These are phyloP conservation scores for Delonix regia DNA, from an alignment of 306 rosid species.

Conservation along the genomic window DNA sequence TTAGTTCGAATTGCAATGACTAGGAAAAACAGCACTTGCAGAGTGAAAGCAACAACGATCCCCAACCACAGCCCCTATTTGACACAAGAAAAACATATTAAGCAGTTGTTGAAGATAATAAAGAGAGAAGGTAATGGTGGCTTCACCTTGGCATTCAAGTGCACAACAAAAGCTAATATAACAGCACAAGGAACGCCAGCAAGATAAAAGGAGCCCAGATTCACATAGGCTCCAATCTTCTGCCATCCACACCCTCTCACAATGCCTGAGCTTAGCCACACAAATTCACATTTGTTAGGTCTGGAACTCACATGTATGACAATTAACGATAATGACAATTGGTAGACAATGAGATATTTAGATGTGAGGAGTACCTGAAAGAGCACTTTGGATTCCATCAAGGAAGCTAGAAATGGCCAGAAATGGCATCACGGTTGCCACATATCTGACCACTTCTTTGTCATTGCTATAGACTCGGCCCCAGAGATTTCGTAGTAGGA, in stretches of 20 bases:
- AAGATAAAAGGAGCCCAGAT: constrained; percentile 56
- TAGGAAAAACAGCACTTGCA: constrained; percentile 53
- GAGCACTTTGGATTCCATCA: constrained; percentile 62
- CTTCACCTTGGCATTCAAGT: constrained; percentile 56
- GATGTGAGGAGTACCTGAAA: constrained; percentile 43
- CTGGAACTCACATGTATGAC: too few relatives aligned
- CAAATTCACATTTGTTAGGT: background rate
- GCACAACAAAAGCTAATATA: constrained; percentile 49
- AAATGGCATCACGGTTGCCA: constrained; percentile 57
- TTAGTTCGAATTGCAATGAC: constrained; percentile 47
- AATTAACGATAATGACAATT: too few relatives aligned
- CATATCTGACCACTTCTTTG: constrained; percentile 47
- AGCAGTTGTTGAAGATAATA: too few relatives aligned
- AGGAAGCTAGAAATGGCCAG: constrained; percentile 55
- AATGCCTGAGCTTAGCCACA: constrained; percentile 39
- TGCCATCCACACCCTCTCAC: constrained; percentile 77
- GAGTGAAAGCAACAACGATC: constrained; percentile 49
- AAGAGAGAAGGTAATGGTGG: background rate
- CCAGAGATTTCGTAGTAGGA: constrained; percentile 56
- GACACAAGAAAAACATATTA: background rate
- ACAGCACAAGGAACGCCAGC: constrained; percentile 56
- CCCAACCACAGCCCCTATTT: constrained; percentile 66
- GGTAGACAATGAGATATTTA: background rate
- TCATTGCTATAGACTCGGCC: constrained; percentile 55
- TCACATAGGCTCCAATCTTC: constrained; percentile 61